Percentiles rank a stretch among this genome's conserved stretches.
Evolutionary conservation across 2,329 filamentous ascomycete species (phyloP).

Genomic region (Penicillium fuscoglaucum): DNA sequence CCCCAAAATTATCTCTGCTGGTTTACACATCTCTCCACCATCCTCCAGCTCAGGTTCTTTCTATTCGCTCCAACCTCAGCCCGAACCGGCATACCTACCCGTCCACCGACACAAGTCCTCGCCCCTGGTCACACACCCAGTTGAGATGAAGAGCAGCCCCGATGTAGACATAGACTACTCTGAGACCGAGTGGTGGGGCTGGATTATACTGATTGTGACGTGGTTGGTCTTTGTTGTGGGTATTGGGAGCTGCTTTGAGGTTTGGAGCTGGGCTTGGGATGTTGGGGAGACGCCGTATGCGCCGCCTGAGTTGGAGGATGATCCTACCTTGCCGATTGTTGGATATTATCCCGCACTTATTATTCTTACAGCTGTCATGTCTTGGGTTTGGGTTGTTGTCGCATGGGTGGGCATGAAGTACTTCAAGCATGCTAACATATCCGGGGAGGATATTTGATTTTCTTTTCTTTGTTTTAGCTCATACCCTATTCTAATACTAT

Average conservation of each 20-base stretch:
- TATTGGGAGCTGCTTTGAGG: slow-evolving; percentile 90
- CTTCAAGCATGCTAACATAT: slow-evolving; percentile 95
- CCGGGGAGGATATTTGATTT: slow-evolving; percentile 53
- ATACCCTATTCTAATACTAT: slow-evolving; percentile 3
- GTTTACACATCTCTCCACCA: slow-evolving; percentile 38
- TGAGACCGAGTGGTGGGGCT: slow-evolving; percentile 98
- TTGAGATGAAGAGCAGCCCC: slow-evolving; percentile 40
- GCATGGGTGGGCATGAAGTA: slow-evolving; percentile 99
- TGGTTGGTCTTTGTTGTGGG: slow-evolving; percentile 96
- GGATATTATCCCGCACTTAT: slow-evolving; percentile 96
- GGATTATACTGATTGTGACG: slow-evolving; percentile 84
- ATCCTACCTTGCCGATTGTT: slow-evolving; percentile 89
- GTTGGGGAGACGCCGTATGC: slow-evolving; percentile 95
- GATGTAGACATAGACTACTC: slow-evolving; percentile 74
- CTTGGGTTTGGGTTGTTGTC: slow-evolving; percentile 97
- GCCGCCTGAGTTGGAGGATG: slow-evolving; percentile 91
- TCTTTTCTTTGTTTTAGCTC: neutral
- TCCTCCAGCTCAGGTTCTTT: slow-evolving; percentile 66
- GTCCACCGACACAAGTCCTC: slow-evolving; percentile 39
- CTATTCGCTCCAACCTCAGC: slow-evolving; percentile 49
- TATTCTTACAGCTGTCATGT: slow-evolving; percentile 91
- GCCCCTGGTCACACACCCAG: slow-evolving; percentile 39
- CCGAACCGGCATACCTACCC: slow-evolving; percentile 37
- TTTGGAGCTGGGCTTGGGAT: slow-evolving; percentile 99
- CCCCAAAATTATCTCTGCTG: slow-evolving; percentile 19